Evolutionary conservation across 2,329 filamentous ascomycete genomes (phyloP).

Genomic region (Claviceps pazoutovae): DNA sequence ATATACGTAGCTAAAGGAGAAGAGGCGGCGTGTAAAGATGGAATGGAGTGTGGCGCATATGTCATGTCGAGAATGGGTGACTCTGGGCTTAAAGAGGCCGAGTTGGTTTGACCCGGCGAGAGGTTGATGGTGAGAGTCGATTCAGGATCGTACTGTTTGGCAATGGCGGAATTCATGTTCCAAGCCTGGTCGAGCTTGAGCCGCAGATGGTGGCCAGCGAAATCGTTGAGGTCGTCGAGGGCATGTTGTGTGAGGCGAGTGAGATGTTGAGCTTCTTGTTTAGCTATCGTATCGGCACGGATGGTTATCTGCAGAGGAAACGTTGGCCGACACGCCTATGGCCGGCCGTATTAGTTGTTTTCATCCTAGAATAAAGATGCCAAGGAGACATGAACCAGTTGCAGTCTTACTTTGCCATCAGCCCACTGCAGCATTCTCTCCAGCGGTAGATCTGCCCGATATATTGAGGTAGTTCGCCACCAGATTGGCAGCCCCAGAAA

Average conservation of each 20-base stretch:
- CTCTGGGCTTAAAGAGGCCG: constrained; percentile 54
- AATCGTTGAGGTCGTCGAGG: constrained; percentile 76
- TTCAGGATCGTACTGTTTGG: constrained; percentile 27
- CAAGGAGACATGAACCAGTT: not conserved
- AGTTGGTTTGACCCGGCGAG: constrained; percentile 45
- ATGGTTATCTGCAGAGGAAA: constrained; percentile 77
- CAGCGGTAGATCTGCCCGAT: constrained; percentile 71
- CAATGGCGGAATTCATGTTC: not conserved
- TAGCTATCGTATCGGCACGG: constrained; percentile 50
- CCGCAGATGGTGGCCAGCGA: constrained; percentile 69
- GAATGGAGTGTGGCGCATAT: constrained; percentile 57
- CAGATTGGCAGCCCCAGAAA: constrained; percentile 82
- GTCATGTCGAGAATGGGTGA: constrained; percentile 61
- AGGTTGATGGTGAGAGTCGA: constrained; percentile 60
- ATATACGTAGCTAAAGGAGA: constrained; percentile 64
- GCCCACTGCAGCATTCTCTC: constrained; percentile 82
- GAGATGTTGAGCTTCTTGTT: constrained; percentile 56
- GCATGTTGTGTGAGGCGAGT: constrained; percentile 72
- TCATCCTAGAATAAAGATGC: not conserved
- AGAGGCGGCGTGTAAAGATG: constrained; percentile 53
- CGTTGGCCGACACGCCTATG: constrained; percentile 69
- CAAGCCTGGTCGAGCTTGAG: constrained; percentile 19
- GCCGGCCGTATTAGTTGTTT: constrained; percentile 1
- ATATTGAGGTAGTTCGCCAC: constrained; percentile 90
- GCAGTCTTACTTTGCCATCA: constrained; percentile 57